Base-by-base conservation (phyloP, 2,329 filamentous ascomycete genomes). In the Cladosporium sp. region DNA sequence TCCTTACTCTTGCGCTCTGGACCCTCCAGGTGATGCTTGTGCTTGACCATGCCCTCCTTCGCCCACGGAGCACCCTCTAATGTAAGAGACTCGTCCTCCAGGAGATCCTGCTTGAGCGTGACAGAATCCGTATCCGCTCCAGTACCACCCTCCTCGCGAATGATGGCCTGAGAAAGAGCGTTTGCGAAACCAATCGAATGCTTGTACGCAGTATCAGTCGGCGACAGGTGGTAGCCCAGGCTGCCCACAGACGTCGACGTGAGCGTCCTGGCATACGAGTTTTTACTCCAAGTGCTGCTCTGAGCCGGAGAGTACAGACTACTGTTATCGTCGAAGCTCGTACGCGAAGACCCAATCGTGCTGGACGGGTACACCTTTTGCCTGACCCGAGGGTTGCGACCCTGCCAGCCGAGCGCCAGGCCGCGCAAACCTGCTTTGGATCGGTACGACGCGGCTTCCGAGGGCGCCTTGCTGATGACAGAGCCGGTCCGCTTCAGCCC, bases 111-210 rank as follows among this genome's bases (percentile, higher is more conserved):
- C 11, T 59, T 57, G 40, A 66, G 54, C 9, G 62, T 63, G 32
- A 66, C 61, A 1, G 59, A 61, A 43, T 66, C 63, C 28, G 56
- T 60, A 55, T 77, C 71, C 32, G 68, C 62, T 59, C 72, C 60
- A 9, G 79, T 78, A 13, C 81, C 71, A 60, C 80, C 79, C 63
- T 95, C 89, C 63, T 96, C 92, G 4, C 93, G 87, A 59, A 95
- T 95, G 59, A 97, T 98, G 34, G 92, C 92, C 68, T 97, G 92
- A 62, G 90, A 95, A 9, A 98, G 78, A 3, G 93, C 93, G 68
- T 95, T 97, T 51, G 93, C 93, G 66, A 98, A 98, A 0, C 93
- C 93, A 65, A 98, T 95, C 0, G 90, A 95, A 70, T 95, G 91
- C 70, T 96, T 90, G 68, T 92, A 96, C 63, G 95, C 90, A 40